Percentiles rank a stretch among this genome's conserved stretches.
Conservation (phyloP, 2,329 filamentous ascomycete species). For the Pyrenochaeta sp. region DNA sequence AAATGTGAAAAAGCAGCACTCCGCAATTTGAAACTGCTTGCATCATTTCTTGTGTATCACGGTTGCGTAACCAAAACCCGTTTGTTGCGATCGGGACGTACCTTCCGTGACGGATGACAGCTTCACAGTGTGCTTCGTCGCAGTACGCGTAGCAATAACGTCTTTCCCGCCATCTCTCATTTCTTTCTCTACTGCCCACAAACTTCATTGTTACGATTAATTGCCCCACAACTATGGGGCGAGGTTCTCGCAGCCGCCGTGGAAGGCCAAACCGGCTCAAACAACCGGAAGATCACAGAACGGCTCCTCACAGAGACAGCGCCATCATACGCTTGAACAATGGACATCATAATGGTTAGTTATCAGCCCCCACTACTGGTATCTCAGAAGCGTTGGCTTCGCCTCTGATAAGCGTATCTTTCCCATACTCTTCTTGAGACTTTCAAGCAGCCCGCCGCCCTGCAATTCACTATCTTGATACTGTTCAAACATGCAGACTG, state of each 20-base stretch:
- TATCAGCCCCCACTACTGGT: background rate
- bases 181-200: background rate
- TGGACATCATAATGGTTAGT: conserved; percentile 14
- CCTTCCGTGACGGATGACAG: conserved; percentile 7
- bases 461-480: background rate
- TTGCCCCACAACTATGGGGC: conserved; percentile 17
- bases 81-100: conserved; percentile 7
- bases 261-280: conserved; percentile 4
- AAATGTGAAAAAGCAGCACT: too few species aligned
- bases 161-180: background rate
- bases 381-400: background rate
- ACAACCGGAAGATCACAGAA: conserved; percentile 6
- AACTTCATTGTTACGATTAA: background rate
- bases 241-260: background rate
- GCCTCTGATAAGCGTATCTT: background rate
- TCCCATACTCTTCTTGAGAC: background rate
- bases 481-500: background rate
- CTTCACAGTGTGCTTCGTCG: background rate
- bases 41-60: too few species aligned
- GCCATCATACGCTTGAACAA: conserved; percentile 12
- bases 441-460: background rate
- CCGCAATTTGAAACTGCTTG: too few species aligned
- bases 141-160: background rate
- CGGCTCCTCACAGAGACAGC: conserved; percentile 10
- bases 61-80: background rate